These are phyloP conservation scores for Setaria italica DNA, from an alignment of 202 grass and related monocot species.

Conservation along the genomic window DNA sequence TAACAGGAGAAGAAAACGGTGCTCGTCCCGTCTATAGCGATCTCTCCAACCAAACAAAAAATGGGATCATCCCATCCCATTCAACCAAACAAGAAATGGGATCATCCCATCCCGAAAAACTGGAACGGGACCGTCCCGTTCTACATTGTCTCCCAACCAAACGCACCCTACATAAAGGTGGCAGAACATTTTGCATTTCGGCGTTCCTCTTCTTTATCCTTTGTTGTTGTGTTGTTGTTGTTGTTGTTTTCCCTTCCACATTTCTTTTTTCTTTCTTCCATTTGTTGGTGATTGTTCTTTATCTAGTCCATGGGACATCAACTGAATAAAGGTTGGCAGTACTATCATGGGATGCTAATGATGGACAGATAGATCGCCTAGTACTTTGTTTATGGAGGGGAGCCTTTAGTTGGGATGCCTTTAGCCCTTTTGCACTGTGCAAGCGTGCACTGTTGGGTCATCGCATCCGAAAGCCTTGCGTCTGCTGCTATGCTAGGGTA, in stretches of 20 bases:
- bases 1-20: no score
- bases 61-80: no score
- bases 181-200: slow-evolving; percentile 8
- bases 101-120: no score
- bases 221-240: neutral
- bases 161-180: neutral
- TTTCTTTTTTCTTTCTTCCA: neutral
- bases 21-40: no score
- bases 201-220: neutral
- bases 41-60: no score
- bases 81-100: no score
- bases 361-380: slow-evolving; percentile 35
- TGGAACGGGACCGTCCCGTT: no score
- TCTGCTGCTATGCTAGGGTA: slow-evolving; percentile 16
- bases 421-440: slow-evolving; percentile 36
- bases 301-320: neutral
- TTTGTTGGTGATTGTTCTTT: neutral
- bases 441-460: slow-evolving; percentile 29
- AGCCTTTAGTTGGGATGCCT: slow-evolving; percentile 17
- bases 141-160: no score
- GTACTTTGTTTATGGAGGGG: slow-evolving; percentile 17
- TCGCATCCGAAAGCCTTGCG: slow-evolving; percentile 27
- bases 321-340: slow-evolving; percentile 28
- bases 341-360: slow-evolving; percentile 42
- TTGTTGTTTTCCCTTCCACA: neutral